Evolutionary conservation across 768 basidiomycete species (phyloP).

Genomic region (Mycena metata): DNA sequence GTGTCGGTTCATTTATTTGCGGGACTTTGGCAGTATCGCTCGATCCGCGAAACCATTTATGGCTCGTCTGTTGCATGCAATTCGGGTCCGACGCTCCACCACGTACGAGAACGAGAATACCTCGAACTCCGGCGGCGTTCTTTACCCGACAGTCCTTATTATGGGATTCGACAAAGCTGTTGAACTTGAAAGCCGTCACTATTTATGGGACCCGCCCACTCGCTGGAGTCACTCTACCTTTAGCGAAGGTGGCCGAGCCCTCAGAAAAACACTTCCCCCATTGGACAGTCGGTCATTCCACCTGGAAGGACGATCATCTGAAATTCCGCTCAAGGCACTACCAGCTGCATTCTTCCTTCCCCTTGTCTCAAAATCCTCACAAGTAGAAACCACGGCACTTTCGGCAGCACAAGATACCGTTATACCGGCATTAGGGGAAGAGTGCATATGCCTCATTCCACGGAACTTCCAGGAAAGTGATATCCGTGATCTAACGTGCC

Average conservation of each 20-base stretch:
- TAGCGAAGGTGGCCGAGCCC: conserved; percentile 5
- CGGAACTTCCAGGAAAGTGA: conserved; percentile 3
- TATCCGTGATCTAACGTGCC: conserved; percentile 8
- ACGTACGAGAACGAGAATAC: conserved; percentile 4
- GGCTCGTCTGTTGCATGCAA: conserved; percentile 14
- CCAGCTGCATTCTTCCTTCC: conserved; percentile 12
- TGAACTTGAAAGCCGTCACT: no score
- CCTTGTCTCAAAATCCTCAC: conserved; percentile 9
- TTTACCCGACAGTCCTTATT: conserved; percentile 14
- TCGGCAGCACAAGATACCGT: not conserved
- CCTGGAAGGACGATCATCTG: not conserved
- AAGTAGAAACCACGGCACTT: conserved; percentile 10
- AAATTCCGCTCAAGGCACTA: conserved; percentile 9
- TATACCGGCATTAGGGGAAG: conserved; percentile 9
- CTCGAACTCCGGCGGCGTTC: conserved; percentile 2
- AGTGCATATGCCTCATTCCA: conserved; percentile 12
- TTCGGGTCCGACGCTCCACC: conserved; percentile 11
- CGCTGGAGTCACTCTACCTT: conserved; percentile 2
- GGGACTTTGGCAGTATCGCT: conserved; percentile 25
- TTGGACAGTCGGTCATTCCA: not conserved
- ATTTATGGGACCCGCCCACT: not conserved
- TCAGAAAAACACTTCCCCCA: conserved; percentile 12
- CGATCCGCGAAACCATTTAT: conserved; percentile 21
- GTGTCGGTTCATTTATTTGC: conserved; percentile 16
- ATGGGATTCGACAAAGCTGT: conserved; percentile 14